Conservation (phyloP, 2,329 filamentous ascomycete genomes). For the Bipolaris victoriae region DNA sequence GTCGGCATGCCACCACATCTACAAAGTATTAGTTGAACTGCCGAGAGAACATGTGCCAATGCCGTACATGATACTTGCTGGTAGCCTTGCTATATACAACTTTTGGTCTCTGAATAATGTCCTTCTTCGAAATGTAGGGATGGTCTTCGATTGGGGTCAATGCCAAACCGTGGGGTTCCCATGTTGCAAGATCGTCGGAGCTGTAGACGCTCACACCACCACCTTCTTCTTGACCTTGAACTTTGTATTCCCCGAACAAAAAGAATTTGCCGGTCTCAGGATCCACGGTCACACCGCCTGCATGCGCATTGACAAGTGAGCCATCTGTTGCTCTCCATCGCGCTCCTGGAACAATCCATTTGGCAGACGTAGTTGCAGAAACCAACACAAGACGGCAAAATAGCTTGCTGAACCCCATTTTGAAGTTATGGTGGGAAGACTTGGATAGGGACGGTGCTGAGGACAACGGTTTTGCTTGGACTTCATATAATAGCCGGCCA, state of each 20-base stretch:
- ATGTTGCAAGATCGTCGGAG: slow-evolving; percentile 66
- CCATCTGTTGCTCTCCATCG: slow-evolving; percentile 67
- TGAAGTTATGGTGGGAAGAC: slow-evolving; percentile 2
- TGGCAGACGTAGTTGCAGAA: slow-evolving; percentile 45
- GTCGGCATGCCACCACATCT: slow-evolving; percentile 68
- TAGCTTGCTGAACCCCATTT: slow-evolving; percentile 27
- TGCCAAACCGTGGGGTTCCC: slow-evolving; percentile 64
- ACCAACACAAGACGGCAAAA: slow-evolving; percentile 32
- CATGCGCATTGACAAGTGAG: slow-evolving; percentile 67
- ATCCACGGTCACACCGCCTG: slow-evolving; percentile 62
- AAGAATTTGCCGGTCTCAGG: slow-evolving; percentile 62
- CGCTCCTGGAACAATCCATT: slow-evolving; percentile 67
- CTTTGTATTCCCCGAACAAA: slow-evolving; percentile 68
- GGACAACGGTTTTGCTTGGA: slow-evolving; percentile 13
- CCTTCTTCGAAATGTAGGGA: slow-evolving; percentile 60
- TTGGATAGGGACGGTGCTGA: slow-evolving; percentile 1
- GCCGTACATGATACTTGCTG: slow-evolving; percentile 61
- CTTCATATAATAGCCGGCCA: slow-evolving; percentile 33
- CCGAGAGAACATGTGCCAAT: no score
- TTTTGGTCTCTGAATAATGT: slow-evolving; percentile 68
- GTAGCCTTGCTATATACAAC: slow-evolving; percentile 64
- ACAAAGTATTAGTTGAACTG: neutral
- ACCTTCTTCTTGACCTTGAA: slow-evolving; percentile 63
- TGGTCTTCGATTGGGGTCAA: slow-evolving; percentile 61
- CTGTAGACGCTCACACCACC: slow-evolving; percentile 65